A percentile compares a stretch with the other conserved stretches of the same genome.
Conservation (phyloP, 1,284 basidiomycete species). For the Puccinia hordei region DNA sequence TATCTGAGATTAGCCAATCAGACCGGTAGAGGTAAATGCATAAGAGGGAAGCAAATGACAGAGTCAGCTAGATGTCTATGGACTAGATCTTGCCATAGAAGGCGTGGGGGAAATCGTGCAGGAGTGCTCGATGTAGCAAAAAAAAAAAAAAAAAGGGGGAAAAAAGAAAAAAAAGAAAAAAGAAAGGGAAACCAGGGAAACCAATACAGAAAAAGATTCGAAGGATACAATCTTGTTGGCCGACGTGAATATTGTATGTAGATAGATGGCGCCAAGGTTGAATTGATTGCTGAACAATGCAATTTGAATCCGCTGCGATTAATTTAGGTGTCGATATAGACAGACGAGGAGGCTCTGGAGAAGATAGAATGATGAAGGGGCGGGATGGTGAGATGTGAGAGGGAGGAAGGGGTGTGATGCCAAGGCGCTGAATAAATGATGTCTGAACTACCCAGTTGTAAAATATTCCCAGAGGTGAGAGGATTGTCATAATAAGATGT, state of each 20-base stretch:
- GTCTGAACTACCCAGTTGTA: constrained; percentile 1
- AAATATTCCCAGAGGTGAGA: neutral
- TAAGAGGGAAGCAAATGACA: neutral
- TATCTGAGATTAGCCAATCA: constrained; percentile 1
- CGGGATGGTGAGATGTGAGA: neutral
- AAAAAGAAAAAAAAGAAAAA: too few species aligned
- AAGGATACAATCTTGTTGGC: neutral
- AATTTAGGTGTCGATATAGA: neutral
- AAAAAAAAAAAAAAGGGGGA: neutral
- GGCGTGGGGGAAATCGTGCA: neutral
- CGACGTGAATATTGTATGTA: neutral
- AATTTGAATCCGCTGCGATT: neutral
- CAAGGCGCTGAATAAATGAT: constrained; percentile 6
- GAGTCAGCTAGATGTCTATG: neutral
- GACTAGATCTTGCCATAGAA: neutral
- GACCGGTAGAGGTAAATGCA: neutral
- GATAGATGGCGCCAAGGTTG: constrained; percentile 13
- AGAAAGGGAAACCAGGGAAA: too few species aligned
- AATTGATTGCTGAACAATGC: constrained; percentile 12
- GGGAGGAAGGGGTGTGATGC: neutral
- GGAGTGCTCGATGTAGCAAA: neutral
- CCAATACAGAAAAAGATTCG: neutral
- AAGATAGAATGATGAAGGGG: constrained; percentile 10
- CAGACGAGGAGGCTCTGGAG: neutral
- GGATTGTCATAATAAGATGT: neutral